Percentiles rank a stretch among this genome's conserved stretches.
Evolutionary conservation across 495 filamentous ascomycete species (phyloP).

Genomic region (Neurospora sp.): DNA sequence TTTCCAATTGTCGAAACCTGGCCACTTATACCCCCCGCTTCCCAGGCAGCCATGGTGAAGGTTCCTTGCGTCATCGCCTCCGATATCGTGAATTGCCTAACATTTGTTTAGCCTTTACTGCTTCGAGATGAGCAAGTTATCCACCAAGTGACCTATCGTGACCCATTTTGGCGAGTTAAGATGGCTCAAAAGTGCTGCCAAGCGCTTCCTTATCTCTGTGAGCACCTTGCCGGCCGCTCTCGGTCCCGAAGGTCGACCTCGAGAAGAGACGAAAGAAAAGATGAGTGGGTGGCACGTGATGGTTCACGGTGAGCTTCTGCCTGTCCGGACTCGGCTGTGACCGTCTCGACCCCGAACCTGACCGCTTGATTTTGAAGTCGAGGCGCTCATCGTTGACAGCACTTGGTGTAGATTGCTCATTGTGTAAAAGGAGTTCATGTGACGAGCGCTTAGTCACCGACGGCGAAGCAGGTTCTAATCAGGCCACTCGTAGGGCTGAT

Average conservation of each 20-base stretch:
- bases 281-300: background rate
- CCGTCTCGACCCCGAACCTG: background rate
- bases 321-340: background rate
- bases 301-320: background rate
- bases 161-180: background rate
- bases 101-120: background rate
- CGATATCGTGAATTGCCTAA: background rate
- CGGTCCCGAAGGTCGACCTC: background rate
- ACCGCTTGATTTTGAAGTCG: background rate
- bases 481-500: background rate
- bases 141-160: background rate
- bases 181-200: background rate
- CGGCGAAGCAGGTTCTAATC: background rate
- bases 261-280: background rate
- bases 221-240: background rate
- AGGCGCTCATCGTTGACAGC: background rate
- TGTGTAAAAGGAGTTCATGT: background rate
- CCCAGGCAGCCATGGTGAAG: background rate
- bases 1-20: background rate
- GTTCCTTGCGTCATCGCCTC: background rate
- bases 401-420: background rate
- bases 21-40: background rate
- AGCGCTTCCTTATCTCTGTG: background rate
- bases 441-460: background rate
- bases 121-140: background rate